A percentile compares a stretch with the other conserved stretches of the same genome.
Conservation (phyloP, 2,329 filamentous ascomycete species). For the Ophiostoma tasmaniense region DNA sequence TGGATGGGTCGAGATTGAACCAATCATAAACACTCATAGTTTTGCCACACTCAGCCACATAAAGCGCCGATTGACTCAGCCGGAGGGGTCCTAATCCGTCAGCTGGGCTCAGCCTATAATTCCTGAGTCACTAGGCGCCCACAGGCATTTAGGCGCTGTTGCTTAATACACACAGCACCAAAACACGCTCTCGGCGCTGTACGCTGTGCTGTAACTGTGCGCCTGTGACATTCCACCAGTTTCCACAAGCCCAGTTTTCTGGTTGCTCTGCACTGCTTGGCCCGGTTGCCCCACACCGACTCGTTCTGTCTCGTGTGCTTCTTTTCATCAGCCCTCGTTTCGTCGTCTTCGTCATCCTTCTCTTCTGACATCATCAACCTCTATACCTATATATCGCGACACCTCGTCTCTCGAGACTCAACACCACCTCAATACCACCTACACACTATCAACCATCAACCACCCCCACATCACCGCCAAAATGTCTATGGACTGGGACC, state of each 20-base stretch:
- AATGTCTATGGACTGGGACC: conserved; percentile 73
- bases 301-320: neutral
- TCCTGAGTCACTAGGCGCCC: neutral
- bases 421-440: neutral
- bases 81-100: neutral
- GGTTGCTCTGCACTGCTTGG: conserved; percentile 7
- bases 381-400: neutral
- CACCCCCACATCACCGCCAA: conserved; percentile 36
- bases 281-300: neutral
- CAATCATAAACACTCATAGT: neutral
- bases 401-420: neutral
- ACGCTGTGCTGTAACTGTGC: neutral
- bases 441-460: neutral
- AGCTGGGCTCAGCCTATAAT: neutral
- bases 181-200: conserved; percentile 4
- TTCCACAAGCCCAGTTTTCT: conserved; percentile 13
- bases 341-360: conserved; percentile 2
- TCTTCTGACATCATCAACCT: neutral
- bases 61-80: neutral
- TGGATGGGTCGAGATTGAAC: neutral
- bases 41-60: neutral
- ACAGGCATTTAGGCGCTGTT: neutral
- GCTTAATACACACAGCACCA: neutral
- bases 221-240: conserved; percentile 14
- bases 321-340: neutral